phyloP scores from a whole-genome alignment of 1,284 basidiomycete species.

The Apiotrichum laibachii region DNA sequence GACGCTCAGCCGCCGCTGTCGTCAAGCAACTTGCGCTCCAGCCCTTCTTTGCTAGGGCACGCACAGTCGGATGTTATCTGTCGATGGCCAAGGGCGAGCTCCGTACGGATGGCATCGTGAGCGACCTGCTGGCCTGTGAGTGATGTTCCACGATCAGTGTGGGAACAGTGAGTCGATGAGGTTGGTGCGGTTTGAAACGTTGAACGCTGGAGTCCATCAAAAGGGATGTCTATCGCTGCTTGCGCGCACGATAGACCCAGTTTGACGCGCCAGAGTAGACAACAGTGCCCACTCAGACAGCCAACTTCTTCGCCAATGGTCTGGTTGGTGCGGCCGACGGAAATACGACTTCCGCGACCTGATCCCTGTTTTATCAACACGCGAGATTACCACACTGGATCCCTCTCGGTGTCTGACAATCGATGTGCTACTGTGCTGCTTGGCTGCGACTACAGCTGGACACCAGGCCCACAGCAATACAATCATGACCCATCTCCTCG shows the following conservation, averaged over 20 bases:
- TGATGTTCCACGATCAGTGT: not conserved
- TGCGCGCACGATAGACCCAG: no score
- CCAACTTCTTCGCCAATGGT: not conserved
- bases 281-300: no score
- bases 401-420: no score
- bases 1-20: constrained; percentile 37
- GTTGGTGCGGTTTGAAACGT: no score
- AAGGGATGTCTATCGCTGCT: no score
- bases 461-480: no score
- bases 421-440: no score
- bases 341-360: not conserved
- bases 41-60: constrained; percentile 36
- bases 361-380: not conserved
- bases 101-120: constrained; percentile 40
- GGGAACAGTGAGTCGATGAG: no score
- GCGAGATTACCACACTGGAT: not conserved
- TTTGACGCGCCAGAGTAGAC: no score
- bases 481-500: no score
- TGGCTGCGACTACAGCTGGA: no score
- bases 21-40: constrained; percentile 26
- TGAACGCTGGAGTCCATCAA: no score
- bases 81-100: constrained; percentile 49
- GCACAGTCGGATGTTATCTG: constrained; percentile 46
- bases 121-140: constrained; percentile 30
- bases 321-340: not conserved